A percentile compares a stretch with the other conserved stretches of the same genome.
These are phyloP conservation scores for Neckera pumila DNA, from an alignment of 225 moss, liverwort and hornwort genomes.

Conservation along the genomic window DNA sequence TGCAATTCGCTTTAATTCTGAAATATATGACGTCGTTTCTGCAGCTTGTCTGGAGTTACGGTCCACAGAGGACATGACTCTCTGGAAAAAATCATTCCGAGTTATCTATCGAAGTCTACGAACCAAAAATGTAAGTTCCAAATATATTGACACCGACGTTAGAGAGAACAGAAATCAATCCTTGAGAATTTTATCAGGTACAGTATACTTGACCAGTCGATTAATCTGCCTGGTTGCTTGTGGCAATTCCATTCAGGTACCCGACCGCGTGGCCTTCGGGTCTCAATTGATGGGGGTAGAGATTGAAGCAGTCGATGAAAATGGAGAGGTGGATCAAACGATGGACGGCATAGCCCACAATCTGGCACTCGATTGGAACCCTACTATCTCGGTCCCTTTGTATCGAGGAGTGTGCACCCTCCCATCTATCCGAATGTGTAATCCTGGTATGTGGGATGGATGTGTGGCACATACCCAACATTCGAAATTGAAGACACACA, in stretches of 20 bases:
- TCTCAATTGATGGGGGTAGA: background rate
- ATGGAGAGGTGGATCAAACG: constrained; percentile 3
- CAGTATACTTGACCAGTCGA: background rate
- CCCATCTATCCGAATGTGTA: background rate
- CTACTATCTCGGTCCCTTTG: background rate
- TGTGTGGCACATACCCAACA: background rate
- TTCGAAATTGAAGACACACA: background rate
- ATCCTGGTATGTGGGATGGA: constrained; percentile 3
- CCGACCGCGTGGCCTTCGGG: background rate
- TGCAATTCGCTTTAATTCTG: background rate
- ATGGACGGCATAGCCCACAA: constrained; percentile 11
- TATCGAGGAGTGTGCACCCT: constrained; percentile 5
- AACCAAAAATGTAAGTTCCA: background rate
- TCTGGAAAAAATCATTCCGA: background rate
- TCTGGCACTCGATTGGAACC: constrained; percentile 11
- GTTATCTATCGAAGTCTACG: constrained; percentile 2
- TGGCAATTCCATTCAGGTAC: background rate
- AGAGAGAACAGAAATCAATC: background rate
- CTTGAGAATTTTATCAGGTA: background rate
- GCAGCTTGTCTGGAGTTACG: constrained; percentile 12
- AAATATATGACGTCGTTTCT: background rate
- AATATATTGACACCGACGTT: background rate
- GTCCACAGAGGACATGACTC: background rate
- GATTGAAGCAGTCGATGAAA: constrained; percentile 18
- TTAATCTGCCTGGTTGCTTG: background rate